phyloP scores from a whole-genome alignment of 1,284 basidiomycete species.

The Cutaneotrichosporon dermatis region DNA sequence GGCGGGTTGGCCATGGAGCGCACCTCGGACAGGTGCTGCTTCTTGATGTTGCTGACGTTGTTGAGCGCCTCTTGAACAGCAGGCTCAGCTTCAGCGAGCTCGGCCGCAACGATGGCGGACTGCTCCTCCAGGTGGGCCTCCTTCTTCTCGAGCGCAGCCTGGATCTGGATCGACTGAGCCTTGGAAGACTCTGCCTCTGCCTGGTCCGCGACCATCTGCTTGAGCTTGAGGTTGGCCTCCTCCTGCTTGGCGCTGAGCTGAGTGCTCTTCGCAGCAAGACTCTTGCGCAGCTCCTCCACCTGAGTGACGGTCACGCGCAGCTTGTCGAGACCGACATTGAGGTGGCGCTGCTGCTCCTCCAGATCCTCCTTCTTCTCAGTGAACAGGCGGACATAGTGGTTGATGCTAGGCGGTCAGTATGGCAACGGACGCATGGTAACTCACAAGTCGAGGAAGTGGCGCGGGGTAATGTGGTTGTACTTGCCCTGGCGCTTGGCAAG shows the following conservation, averaged over 20 bases:
- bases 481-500: conserved; percentile 87
- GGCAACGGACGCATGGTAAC: conserved; percentile 42
- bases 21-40: conserved; percentile 94
- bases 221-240: conserved; percentile 94
- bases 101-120: conserved; percentile 81
- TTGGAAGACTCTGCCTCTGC: conserved; percentile 99
- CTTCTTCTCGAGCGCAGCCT: conserved; percentile 85
- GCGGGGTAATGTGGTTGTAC: conserved; percentile 94
- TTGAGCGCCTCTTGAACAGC: conserved; percentile 92
- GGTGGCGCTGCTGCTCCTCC: conserved; percentile 97
- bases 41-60: conserved; percentile 95
- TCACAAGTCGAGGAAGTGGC: conserved; percentile 97
- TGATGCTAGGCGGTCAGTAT: conserved; percentile 60
- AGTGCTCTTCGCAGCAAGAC: conserved; percentile 86
- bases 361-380: conserved; percentile 97
- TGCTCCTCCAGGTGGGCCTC: conserved; percentile 86
- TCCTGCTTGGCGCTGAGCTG: conserved; percentile 89
- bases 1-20: conserved; percentile 98
- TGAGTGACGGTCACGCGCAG: conserved; percentile 91
- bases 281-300: conserved; percentile 92
- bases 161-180: conserved; percentile 90
- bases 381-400: conserved; percentile 94
- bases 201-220: conserved; percentile 97
- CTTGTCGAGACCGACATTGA: conserved; percentile 97
- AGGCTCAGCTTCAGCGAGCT: conserved; percentile 96